Evolutionary conservation across 106 monocot genomes (phyloP).

Genomic region (Agapanthus africanus): DNA sequence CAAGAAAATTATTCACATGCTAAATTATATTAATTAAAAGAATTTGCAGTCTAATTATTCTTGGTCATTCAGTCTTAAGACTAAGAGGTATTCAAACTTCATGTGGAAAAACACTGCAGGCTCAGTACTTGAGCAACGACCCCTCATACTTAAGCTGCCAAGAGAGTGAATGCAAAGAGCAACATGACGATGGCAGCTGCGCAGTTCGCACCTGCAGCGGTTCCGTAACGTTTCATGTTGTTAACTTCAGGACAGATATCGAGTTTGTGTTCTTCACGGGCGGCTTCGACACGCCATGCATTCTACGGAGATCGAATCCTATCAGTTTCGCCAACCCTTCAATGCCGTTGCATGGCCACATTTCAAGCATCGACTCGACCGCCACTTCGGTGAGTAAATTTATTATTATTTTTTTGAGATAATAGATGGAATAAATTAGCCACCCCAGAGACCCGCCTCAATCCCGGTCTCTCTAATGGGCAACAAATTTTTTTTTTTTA

Average conservation of each 20-base stretch:
- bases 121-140: slow-evolving; percentile 55
- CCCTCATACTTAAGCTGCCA: slow-evolving; percentile 53
- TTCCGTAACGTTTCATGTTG: slow-evolving; percentile 53
- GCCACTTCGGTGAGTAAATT: slow-evolving; percentile 55
- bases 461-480: too few relatives aligned
- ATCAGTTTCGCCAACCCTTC: slow-evolving; percentile 50
- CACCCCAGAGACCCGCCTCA: too few relatives aligned
- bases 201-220: slow-evolving; percentile 35
- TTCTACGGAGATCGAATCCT: slow-evolving; percentile 36
- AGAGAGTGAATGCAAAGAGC: slow-evolving; percentile 23
- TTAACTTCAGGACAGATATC: slow-evolving; percentile 59
- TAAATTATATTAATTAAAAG: too few relatives aligned
- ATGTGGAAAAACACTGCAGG: slow-evolving; percentile 32
- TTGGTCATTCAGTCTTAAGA: too few relatives aligned
- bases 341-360: slow-evolving; percentile 44
- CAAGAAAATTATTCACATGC: too few relatives aligned
- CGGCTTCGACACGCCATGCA: slow-evolving; percentile 53
- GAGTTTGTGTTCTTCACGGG: slow-evolving; percentile 71
- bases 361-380: slow-evolving; percentile 57
- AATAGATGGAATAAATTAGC: too few relatives aligned
- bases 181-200: slow-evolving; percentile 16
- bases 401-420: too few relatives aligned
- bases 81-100: too few relatives aligned
- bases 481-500: too few relatives aligned
- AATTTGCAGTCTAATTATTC: too few relatives aligned